Conservation (phyloP, 1,284 basidiomycete genomes). For the Neotropicomus parvogracilis region DNA sequence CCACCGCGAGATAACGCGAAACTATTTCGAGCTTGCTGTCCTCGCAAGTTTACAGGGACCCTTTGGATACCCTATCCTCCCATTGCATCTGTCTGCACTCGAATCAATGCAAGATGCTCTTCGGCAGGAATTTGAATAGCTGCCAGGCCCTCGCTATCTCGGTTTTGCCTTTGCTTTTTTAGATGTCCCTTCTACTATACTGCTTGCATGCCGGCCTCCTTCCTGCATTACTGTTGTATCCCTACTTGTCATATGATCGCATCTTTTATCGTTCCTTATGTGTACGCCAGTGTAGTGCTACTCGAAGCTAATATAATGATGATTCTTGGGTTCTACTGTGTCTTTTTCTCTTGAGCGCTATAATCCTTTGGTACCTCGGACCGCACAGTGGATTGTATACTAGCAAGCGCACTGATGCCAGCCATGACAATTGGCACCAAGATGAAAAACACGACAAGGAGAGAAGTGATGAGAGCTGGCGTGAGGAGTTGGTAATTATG, state of each 20-base stretch:
- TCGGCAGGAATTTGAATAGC: conserved; percentile 25
- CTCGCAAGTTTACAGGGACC: conserved; percentile 52
- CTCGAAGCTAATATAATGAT: conserved; percentile 17
- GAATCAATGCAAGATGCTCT: conserved; percentile 47
- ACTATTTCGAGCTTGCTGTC: conserved; percentile 63
- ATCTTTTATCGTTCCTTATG: conserved; percentile 25
- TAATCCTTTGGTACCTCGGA: conserved; percentile 64
- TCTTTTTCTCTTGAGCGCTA: conserved; percentile 73
- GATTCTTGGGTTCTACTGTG: conserved; percentile 50
- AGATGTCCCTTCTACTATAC: conserved; percentile 13
- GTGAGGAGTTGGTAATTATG: conserved; percentile 77
- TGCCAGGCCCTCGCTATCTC: not conserved
- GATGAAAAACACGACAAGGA: conserved; percentile 68
- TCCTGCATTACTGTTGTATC: conserved; percentile 29
- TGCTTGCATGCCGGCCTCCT: conserved; percentile 14
- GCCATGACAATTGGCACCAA: conserved; percentile 67
- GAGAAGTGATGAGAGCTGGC: conserved; percentile 68
- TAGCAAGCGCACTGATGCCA: conserved; percentile 66
- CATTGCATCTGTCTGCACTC: conserved; percentile 47
- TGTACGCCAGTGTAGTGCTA: conserved; percentile 27
- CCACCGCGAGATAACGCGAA: conserved; percentile 58
- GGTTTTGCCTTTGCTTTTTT: conserved; percentile 4
- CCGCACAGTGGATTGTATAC: conserved; percentile 70
- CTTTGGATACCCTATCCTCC: conserved; percentile 43
- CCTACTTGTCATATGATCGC: conserved; percentile 22